Evolutionary conservation across 257 asterid genomes (phyloP).

Genomic region (Solanum lycopersicoides): DNA sequence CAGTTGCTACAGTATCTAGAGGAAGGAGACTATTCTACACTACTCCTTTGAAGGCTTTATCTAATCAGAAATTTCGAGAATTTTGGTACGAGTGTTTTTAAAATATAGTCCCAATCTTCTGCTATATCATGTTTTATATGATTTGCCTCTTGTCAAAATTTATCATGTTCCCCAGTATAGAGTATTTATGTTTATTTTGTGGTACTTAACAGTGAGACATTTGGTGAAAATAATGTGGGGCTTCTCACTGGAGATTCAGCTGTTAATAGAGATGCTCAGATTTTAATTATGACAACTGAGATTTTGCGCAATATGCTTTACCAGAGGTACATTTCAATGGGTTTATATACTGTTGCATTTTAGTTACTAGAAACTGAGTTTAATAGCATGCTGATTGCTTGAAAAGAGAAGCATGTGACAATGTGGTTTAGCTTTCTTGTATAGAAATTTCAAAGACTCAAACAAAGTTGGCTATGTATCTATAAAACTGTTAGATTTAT

Average conservation of each 20-base stretch:
- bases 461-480: background rate
- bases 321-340: conserved; percentile 45
- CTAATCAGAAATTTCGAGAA: conserved; percentile 97
- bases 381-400: background rate
- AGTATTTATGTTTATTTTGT: background rate
- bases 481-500: background rate
- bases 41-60: conserved; percentile 92
- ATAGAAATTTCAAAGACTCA: background rate
- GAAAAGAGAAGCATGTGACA: background rate
- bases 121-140: background rate
- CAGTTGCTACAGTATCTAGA: conserved; percentile 80
- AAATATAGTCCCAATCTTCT: background rate
- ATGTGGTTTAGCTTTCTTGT: background rate
- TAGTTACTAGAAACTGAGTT: background rate
- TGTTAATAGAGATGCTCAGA: conserved; percentile 88
- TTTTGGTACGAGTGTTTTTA: conserved; percentile 48
- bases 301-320: conserved; percentile 95
- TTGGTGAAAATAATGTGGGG: conserved; percentile 91
- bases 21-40: conserved; percentile 91
- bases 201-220: conserved; percentile 58
- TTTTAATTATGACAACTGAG: conserved; percentile 96
- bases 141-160: background rate
- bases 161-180: background rate
- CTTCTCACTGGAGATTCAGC: conserved; percentile 98
- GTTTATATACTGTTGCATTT: conserved; percentile 1